phyloP scores from a whole-genome alignment of 129 eudicot species.

The Sambucus nigra region DNA sequence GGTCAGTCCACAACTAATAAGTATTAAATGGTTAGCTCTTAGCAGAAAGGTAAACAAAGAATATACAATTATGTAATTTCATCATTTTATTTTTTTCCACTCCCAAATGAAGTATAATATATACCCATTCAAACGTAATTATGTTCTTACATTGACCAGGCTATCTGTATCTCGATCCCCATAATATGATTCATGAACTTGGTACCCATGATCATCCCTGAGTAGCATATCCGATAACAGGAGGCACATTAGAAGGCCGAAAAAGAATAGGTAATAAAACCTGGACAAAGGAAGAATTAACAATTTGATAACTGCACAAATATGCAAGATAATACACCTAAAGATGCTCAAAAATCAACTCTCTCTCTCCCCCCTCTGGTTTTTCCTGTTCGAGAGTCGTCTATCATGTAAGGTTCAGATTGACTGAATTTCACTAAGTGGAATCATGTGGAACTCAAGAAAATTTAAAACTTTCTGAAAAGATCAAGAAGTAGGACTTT shows the following conservation, averaged over 20 bases:
- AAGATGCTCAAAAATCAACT: too few species aligned
- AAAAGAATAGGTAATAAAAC: not conserved
- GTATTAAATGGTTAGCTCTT: not conserved
- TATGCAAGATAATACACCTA: not conserved
- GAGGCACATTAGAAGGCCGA: constrained; percentile 1
- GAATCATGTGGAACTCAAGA: too few species aligned
- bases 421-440: too few species aligned
- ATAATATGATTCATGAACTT: constrained; percentile 90
- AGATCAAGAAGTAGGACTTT: too few species aligned
- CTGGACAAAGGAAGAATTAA: not conserved
- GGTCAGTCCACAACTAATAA: not conserved
- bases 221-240: constrained; percentile 1
- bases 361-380: too few species aligned
- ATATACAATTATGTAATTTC: not conserved
- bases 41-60: not conserved
- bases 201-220: constrained; percentile 84
- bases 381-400: too few species aligned
- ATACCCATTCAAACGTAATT: not conserved
- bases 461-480: too few species aligned
- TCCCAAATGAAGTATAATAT: not conserved
- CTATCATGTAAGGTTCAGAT: too few species aligned
- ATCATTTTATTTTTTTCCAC: not conserved
- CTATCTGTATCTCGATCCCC: constrained; percentile 92
- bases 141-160: constrained; percentile 57
- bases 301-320: too few species aligned